Evolutionary conservation across 495 filamentous ascomycete genomes (phyloP).

Genomic region (Xylaria venustula): DNA sequence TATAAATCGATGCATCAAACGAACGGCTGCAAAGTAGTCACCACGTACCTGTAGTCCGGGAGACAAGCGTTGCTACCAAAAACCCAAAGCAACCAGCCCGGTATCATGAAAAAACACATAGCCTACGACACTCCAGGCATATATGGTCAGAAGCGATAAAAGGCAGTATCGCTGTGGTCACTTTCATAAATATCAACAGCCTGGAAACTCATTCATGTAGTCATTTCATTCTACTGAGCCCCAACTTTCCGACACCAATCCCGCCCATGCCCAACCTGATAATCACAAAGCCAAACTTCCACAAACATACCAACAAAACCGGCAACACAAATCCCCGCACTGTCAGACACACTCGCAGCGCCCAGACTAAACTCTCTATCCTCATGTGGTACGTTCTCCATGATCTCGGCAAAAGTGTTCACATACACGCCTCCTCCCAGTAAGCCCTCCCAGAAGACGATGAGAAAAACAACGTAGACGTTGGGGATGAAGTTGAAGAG

Average conservation of each 20-base stretch:
- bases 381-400: conserved; percentile 67
- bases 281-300: conserved; percentile 78
- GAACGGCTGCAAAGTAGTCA: no score
- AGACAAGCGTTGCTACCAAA: no score
- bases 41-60: no score
- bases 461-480: conserved; percentile 75
- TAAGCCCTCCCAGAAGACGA: conserved; percentile 95
- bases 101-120: no score
- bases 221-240: conserved; percentile 29
- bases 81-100: no score
- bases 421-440: conserved; percentile 91
- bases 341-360: conserved; percentile 90
- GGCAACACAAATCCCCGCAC: conserved; percentile 84
- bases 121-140: no score
- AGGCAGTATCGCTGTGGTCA: no score
- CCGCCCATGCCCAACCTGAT: conserved; percentile 73
- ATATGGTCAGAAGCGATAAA: no score
- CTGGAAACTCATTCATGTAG: no score
- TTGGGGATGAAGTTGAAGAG: conserved; percentile 75
- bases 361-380: conserved; percentile 90
- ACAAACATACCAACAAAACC: conserved; percentile 82
- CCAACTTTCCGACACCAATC: conserved; percentile 65
- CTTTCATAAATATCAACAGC: no score
- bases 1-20: no score
- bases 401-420: conserved; percentile 88